Base-by-base conservation (phyloP, 2,329 filamentous ascomycete species). In the Venturia asperata region DNA sequence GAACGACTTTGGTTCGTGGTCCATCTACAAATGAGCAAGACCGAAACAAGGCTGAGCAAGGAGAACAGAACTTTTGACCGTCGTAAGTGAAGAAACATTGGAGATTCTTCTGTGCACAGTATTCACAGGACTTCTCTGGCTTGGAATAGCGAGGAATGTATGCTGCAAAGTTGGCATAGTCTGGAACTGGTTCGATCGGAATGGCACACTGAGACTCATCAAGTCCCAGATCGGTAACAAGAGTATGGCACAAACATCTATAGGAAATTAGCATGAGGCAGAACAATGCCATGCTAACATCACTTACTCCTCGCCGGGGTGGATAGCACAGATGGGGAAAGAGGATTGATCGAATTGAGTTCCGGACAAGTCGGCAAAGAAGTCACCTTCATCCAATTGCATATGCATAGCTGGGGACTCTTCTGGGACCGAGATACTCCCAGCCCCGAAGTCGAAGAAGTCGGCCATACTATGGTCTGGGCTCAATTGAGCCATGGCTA, bases 211-310 rank as follows among this genome's bases (percentile, higher is more conserved):
- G 62, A 27, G 37, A 27, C 70, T 97, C 93, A 70, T 97, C 94
- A 10, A 99, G 85, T 67, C 81, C 81, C 67, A 91, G 90, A 67
- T 93, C 92, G 21, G 34, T 58, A 37, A 65, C 60, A 34, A 65
- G 30, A 1, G 37, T 65, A 30, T 60, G 55, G 47, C 64, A 66
- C n/a, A 65, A 49, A 47, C 64, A 65, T 3, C 64, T 64, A 5
- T 9, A 47, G 24, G 21, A 47, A 37, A 24, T 58, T 19, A 62
- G 52, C 60, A 52, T 34, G 6, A 3, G 24, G 13, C 15, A 52
- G 7, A 24, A 52, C 1, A 9, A 34, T 19, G 34, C 10, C 11
- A 41, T 47, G 17, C 19, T 9, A 5, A 39, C 10, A 21, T 13
- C 39, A 62, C 64, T 61, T 30, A 65, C 64, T 24, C 34, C 39